phyloP scores from a whole-genome alignment of 257 asterid genomes.

The Gynochthodes officinalis region DNA sequence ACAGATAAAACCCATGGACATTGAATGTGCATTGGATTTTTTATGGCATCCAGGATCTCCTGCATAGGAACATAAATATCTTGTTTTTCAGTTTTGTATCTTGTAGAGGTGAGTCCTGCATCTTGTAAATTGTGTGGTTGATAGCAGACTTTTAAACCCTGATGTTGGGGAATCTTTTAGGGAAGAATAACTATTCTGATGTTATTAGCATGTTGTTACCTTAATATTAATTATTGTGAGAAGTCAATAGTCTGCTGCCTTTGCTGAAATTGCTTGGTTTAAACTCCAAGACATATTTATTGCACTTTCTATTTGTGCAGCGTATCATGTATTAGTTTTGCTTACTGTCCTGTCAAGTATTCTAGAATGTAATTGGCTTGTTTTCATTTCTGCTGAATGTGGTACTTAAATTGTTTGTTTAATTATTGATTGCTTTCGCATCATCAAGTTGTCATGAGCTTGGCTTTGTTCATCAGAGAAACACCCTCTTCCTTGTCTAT shows the following conservation, averaged over 20 bases:
- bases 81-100: conserved; percentile 31
- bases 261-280: conserved; percentile 8
- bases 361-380: too few relatives aligned
- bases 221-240: background rate
- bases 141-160: conserved; percentile 13
- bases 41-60: conserved; percentile 6
- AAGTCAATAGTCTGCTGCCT: conserved; percentile 7
- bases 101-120: conserved; percentile 36
- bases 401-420: background rate
- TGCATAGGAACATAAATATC: conserved; percentile 23
- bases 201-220: conserved; percentile 17
- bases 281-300: background rate
- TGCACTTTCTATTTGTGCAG: background rate
- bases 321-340: background rate
- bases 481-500: background rate
- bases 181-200: conserved; percentile 17
- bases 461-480: background rate
- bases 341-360: background rate
- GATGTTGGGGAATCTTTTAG: conserved; percentile 5
- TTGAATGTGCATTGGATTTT: conserved; percentile 21
- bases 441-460: background rate
- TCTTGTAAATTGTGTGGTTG: conserved; percentile 51
- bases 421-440: background rate
- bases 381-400: conserved; percentile 3
- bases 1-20: conserved; percentile 21